Percentiles rank a stretch among this genome's conserved stretches.
Conservation (phyloP, 176 grass and related monocot genomes). For the Avena eriantha region DNA sequence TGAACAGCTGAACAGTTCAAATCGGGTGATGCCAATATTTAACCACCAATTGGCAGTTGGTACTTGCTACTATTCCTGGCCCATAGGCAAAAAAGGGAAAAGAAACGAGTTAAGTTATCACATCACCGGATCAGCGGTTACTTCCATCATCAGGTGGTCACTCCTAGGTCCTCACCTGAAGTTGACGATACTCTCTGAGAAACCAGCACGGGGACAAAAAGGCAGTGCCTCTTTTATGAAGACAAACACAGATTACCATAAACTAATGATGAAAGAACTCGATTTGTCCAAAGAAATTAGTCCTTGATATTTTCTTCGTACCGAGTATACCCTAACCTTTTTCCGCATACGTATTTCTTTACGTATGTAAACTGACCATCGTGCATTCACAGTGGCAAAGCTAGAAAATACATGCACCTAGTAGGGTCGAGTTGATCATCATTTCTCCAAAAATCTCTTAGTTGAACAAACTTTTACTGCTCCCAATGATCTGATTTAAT, state of each 20-base stretch:
- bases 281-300: background rate
- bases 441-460: too few relatives aligned
- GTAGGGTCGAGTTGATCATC: too few relatives aligned
- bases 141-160: slow-evolving; percentile 25
- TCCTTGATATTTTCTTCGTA: background rate
- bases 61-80: background rate
- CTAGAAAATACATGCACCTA: too few relatives aligned
- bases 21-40: slow-evolving; percentile 18
- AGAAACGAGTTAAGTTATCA: slow-evolving; percentile 31
- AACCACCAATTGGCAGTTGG: slow-evolving; percentile 38
- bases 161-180: background rate
- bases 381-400: too few relatives aligned
- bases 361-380: background rate
- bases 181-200: background rate
- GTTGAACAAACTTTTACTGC: too few relatives aligned
- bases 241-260: slow-evolving; percentile 37
- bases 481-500: too few relatives aligned
- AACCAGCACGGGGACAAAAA: background rate
- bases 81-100: slow-evolving; percentile 20
- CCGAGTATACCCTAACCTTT: background rate
- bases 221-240: background rate
- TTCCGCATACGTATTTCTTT: background rate
- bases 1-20: slow-evolving; percentile 34
- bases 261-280: background rate
- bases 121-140: slow-evolving; percentile 31